Evolutionary conservation across 1,284 basidiomycete species (phyloP).

Genomic region (Cutaneotrichosporon cutaneum): DNA sequence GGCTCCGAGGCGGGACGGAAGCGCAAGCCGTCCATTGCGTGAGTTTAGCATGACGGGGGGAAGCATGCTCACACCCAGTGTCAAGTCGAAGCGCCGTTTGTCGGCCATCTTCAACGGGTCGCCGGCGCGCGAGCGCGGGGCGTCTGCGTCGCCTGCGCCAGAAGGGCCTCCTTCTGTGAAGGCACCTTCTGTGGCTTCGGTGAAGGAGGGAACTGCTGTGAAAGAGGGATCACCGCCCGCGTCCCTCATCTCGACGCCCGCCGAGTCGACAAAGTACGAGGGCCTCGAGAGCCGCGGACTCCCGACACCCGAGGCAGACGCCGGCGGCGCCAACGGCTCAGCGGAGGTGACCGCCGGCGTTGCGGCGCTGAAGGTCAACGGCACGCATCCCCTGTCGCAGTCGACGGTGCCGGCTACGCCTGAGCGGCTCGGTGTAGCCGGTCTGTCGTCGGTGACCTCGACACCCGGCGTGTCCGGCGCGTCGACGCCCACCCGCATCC

Average conservation of each 20-base stretch:
- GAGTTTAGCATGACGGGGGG: not conserved
- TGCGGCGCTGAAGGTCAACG: conserved; percentile 3
- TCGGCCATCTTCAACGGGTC: conserved; percentile 40
- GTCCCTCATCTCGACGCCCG: not conserved
- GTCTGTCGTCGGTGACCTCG: not conserved
- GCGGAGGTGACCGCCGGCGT: conserved; percentile 1
- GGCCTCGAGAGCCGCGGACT: conserved; percentile 12
- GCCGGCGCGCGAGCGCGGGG: not conserved
- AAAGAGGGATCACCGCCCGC: not conserved
- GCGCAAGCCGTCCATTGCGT: conserved; percentile 14
- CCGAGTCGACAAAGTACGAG: not conserved
- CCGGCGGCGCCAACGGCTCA: not conserved
- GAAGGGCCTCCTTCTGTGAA: not conserved
- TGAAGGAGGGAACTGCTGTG: not conserved
- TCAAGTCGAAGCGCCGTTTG: conserved; percentile 39
- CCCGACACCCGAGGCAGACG: conserved; percentile 8
- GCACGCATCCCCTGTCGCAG: conserved; percentile 2
- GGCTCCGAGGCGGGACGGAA: not conserved
- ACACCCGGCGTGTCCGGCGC: conserved; percentile 28
- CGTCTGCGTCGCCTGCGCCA: not conserved
- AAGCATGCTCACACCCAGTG: conserved; percentile 18
- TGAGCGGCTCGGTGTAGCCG: not conserved
- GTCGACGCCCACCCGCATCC: conserved; percentile 32
- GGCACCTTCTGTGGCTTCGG: not conserved
- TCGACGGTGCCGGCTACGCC: not conserved